Conservation (phyloP, 1,139 yeast genomes). For the Scheffersomyces illinoinensis region DNA sequence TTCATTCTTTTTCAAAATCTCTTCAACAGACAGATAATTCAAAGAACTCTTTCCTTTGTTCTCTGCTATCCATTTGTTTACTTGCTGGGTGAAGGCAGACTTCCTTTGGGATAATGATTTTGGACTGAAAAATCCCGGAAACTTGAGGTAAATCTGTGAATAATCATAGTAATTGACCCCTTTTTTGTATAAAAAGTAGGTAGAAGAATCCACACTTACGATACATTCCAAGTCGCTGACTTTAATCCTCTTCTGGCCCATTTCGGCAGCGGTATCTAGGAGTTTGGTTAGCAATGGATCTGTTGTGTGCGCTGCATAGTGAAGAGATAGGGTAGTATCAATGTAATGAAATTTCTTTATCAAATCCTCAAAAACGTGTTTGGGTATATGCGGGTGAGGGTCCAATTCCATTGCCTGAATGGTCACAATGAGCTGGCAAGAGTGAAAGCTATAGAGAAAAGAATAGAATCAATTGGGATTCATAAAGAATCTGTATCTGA, state of each 20-base stretch:
- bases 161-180: conserved; percentile 1
- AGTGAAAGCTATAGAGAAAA: neutral
- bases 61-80: conserved; percentile 11
- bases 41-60: conserved; percentile 4
- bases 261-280: conserved; percentile 20
- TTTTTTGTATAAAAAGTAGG: conserved; percentile 15
- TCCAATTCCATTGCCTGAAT: neutral
- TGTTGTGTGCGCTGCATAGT: conserved; percentile 27
- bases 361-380: conserved; percentile 4
- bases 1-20: conserved; percentile 4
- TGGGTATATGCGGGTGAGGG: conserved; percentile 4
- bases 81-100: conserved; percentile 2
- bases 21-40: conserved; percentile 1
- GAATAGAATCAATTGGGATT: neutral
- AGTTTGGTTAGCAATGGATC: conserved; percentile 21
- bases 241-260: conserved; percentile 18
- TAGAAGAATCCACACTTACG: conserved; percentile 13
- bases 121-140: conserved; percentile 8
- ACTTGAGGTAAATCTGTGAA: conserved; percentile 9
- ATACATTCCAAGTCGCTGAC: conserved; percentile 17
- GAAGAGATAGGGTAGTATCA: conserved; percentile 24
- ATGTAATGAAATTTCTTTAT: conserved; percentile 19
- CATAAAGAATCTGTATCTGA: neutral
- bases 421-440: neutral
- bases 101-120: conserved; percentile 7